These are phyloP conservation scores for Inonotus hispidus DNA, from an alignment of 1,284 basidiomycete genomes.

Conservation along the genomic window DNA sequence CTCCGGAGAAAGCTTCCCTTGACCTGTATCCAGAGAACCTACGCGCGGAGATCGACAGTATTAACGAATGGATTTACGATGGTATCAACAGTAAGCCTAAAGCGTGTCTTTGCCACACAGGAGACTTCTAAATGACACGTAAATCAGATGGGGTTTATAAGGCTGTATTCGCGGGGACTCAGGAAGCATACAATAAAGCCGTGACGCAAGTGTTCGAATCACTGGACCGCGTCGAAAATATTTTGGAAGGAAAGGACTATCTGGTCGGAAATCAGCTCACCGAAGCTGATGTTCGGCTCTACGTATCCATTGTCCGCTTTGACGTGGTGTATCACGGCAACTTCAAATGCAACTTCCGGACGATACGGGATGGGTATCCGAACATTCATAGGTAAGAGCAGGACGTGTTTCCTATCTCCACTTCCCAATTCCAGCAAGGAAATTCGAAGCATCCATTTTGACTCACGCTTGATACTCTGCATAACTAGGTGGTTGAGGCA, in stretches of 20 bases:
- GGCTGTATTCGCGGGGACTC: conserved; percentile 81
- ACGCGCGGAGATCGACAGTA: conserved; percentile 73
- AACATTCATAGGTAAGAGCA: conserved; percentile 47
- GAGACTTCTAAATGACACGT: neutral
- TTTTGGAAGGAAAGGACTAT: conserved; percentile 75
- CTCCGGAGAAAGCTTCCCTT: conserved; percentile 57
- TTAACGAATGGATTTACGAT: too few species aligned
- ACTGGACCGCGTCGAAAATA: conserved; percentile 78
- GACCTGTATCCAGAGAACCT: conserved; percentile 77
- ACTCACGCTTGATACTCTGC: too few species aligned
- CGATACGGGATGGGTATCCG: conserved; percentile 81
- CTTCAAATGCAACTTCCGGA: conserved; percentile 99
- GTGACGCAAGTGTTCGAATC: conserved; percentile 69
- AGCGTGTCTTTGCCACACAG: neutral
- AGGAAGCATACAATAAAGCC: conserved; percentile 77
- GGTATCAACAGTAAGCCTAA: conserved; percentile 67
- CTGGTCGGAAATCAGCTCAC: conserved; percentile 78
- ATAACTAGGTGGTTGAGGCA: conserved; percentile 86
- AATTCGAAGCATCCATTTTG: too few species aligned
- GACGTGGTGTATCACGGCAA: conserved; percentile 88
- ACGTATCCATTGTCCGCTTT: conserved; percentile 81
- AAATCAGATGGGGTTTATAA: conserved; percentile 79
- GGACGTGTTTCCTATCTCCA: too few species aligned
- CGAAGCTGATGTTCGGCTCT: conserved; percentile 87
- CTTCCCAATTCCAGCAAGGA: too few species aligned